Conservation (phyloP, 805 yeast species). For the Saccharomycopsis malanga region DNA sequence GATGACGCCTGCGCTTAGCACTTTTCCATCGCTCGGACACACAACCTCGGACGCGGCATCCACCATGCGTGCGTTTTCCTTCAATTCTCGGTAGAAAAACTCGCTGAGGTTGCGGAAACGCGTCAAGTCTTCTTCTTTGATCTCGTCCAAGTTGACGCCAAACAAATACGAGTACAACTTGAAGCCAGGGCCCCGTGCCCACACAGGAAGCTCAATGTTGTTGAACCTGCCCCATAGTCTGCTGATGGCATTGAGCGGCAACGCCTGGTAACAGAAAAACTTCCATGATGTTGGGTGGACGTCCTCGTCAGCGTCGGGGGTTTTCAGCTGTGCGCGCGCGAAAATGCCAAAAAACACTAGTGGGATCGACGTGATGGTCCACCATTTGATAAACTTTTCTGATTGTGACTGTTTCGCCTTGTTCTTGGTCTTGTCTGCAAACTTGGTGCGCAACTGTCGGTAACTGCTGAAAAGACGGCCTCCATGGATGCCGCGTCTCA, state of each 20-base stretch:
- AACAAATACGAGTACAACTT: conserved; percentile 69
- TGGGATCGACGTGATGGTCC: conserved; percentile 48
- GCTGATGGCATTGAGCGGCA: conserved; percentile 86
- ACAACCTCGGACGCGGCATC: conserved; percentile 57
- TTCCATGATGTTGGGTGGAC: conserved; percentile 80
- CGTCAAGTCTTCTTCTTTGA: conserved; percentile 72
- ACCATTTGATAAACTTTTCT: conserved; percentile 42
- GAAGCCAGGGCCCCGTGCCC: conserved; percentile 82
- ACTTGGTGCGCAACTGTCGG: conserved; percentile 2
- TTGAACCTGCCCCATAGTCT: conserved; percentile 94
- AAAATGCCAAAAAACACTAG: conserved; percentile 50
- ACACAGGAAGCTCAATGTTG: conserved; percentile 72
- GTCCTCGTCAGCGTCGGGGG: conserved; percentile 27
- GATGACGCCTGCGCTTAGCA: conserved; percentile 75
- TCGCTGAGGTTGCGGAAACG: conserved; percentile 78
- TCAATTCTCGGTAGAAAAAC: conserved; percentile 79
- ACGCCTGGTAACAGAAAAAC: conserved; percentile 77
- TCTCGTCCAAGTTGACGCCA: conserved; percentile 86
- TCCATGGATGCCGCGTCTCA: background rate
- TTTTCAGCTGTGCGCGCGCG: conserved; percentile 28
- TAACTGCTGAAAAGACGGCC: conserved; percentile 1
- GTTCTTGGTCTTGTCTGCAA: background rate
- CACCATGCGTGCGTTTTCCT: conserved; percentile 74
- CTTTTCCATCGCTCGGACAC: conserved; percentile 91
- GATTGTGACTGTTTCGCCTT: conserved; percentile 8